Evolutionary conservation across 73 alveolate genomes (phyloP), one percentile per base, ranked within the genome.

Genomic region (Loxodes magnus): DNA sequence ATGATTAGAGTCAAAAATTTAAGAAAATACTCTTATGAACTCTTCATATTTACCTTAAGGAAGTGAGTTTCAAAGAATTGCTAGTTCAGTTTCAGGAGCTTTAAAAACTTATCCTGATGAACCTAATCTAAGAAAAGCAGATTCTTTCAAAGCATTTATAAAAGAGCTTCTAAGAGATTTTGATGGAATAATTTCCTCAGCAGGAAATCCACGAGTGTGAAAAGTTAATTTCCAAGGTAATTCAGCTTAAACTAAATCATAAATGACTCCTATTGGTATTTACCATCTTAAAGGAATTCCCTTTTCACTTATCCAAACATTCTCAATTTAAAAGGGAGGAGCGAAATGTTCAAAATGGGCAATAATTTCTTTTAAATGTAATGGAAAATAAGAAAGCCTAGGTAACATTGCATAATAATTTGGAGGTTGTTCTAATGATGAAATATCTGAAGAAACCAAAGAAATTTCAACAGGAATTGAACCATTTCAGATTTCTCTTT

Each of bases 281-380:
- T 44, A 46, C 58, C 58, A 44, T 19, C 24, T 44, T 5, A 44
- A 17, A 44, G 58, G 58, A 5, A 44, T 44, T 7, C 52, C 46
- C 5, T 44, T 44, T 9, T 14, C 4, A 4, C 50, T 21, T 9
- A 44, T 21, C 52, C 58, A 44, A 5, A 44, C 24, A 4, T 4
- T 5, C 51, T 9, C 6, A 46, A 4, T 20, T 6, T 5, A 5
- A 20, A 6, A n/a, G 5, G 58, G 17, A 5, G 5, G 6, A n/a
- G 52, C 12, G 14, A 6, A 44, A 9, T 4, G 49, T 4, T 4
- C 58, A 44, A 44, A 44, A 20, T 44, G 58, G 17, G 17, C 20
- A 4, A 5, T 44, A 4, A 44, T 17, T 4, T 19, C 24, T 5
- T 44, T 46, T 4, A 44, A 20, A 5, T 21, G 4, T 44, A 19